Evolutionary conservation across 192 early-diverging fungal species (phyloP).

Genomic region (Umbelopsis ramanniana): DNA sequence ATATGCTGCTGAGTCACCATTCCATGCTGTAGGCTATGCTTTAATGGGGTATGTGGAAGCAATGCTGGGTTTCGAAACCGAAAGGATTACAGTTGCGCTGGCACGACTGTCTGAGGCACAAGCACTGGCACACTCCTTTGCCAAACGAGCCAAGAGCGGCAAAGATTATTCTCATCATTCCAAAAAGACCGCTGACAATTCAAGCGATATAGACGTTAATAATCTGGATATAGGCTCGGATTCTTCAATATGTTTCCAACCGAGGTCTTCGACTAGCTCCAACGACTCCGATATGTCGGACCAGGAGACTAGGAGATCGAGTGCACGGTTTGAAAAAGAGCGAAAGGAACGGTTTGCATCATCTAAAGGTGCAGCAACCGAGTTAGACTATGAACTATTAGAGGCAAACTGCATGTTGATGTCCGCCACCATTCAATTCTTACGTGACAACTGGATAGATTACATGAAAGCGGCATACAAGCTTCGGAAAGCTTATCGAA

Average conservation of each 20-base stretch:
- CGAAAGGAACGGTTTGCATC: not conserved
- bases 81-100: constrained; percentile 33
- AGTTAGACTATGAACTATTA: constrained; percentile 36
- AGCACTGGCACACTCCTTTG: constrained; percentile 26
- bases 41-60: constrained; percentile 45
- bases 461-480: constrained; percentile 44
- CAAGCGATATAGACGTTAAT: constrained; percentile 16
- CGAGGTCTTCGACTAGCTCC: constrained; percentile 3
- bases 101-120: constrained; percentile 33
- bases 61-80: constrained; percentile 40
- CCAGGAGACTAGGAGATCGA: not conserved
- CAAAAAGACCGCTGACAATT: not conserved
- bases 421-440: constrained; percentile 42
- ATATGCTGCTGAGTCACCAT: constrained; percentile 36
- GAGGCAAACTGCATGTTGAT: constrained; percentile 44
- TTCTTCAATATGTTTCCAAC: not conserved
- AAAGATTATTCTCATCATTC: not conserved
- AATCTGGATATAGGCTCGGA: not conserved
- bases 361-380: not conserved
- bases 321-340: not conserved
- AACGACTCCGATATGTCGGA: not conserved
- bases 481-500: constrained; percentile 42
- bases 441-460: constrained; percentile 39
- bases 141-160: constrained; percentile 16
- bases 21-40: constrained; percentile 44